phyloP scores from a whole-genome alignment of 2,329 filamentous ascomycete species.

The Aspergillus costaricaensis region DNA sequence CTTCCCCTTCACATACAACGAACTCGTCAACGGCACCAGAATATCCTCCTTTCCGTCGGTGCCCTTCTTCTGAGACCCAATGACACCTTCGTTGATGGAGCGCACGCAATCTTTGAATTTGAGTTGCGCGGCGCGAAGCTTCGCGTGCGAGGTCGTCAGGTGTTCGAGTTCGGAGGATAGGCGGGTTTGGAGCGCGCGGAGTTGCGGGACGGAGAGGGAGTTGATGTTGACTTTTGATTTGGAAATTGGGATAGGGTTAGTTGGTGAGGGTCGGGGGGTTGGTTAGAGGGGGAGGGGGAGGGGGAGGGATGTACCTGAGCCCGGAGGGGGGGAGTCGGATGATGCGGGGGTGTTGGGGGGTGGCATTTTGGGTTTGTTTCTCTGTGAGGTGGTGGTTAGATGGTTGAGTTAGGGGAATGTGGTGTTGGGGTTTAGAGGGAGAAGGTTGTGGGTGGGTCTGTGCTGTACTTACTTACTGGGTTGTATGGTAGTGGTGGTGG shows the following conservation, averaged over 20 bases:
- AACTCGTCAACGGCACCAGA: constrained; percentile 91
- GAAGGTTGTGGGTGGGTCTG: not conserved
- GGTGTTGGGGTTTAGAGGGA: too few relatives aligned
- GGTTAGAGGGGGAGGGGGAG: not conserved
- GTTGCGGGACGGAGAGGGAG: constrained; percentile 78
- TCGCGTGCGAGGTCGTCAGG: constrained; percentile 84
- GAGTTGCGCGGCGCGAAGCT: constrained; percentile 83
- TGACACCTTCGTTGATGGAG: constrained; percentile 66
- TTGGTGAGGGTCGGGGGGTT: too few relatives aligned
- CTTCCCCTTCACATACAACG: constrained; percentile 86
- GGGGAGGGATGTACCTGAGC: constrained; percentile 18
- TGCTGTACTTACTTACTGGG: not conserved
- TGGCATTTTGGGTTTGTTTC: constrained; percentile 23
- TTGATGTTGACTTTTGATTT: too few relatives aligned
- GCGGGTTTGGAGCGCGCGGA: constrained; percentile 90
- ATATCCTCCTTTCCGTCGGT: constrained; percentile 54
- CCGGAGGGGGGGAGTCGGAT: constrained; percentile 23
- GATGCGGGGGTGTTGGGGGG: constrained; percentile 31
- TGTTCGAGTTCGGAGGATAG: constrained; percentile 96
- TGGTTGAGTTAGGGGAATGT: not conserved
- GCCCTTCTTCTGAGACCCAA: constrained; percentile 37
- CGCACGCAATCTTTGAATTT: constrained; percentile 90
- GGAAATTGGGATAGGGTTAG: too few relatives aligned
- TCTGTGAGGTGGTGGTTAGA: not conserved
- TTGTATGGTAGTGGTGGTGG: constrained; percentile 1